phyloP scores from a whole-genome alignment of 2,329 filamentous ascomycete genomes.

The Ophiostoma angusticollis region DNA sequence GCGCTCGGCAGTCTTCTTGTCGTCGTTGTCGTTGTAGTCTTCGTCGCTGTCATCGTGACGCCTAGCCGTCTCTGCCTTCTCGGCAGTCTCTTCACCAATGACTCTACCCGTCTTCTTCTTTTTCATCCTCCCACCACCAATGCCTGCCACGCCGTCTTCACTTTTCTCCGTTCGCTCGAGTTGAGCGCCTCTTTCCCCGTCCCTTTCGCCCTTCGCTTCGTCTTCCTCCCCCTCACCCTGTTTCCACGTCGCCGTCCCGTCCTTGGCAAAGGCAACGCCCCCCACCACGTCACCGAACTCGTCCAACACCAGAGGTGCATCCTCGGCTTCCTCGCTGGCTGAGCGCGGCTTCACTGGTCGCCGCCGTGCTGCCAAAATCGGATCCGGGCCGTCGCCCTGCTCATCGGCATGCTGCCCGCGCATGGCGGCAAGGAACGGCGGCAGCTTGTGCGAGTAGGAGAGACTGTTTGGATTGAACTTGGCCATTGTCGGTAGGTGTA shows the following conservation, averaged over 20 bases:
- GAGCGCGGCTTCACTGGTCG: constrained; percentile 41
- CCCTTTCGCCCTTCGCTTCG: constrained; percentile 14
- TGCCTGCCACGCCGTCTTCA: constrained; percentile 25
- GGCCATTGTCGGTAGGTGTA: constrained; percentile 14
- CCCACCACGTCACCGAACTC: constrained; percentile 53
- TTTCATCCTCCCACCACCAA: constrained; percentile 32
- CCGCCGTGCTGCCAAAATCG: constrained; percentile 35
- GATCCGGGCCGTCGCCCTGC: constrained; percentile 37
- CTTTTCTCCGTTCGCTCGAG: background rate
- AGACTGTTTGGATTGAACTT: constrained; percentile 62
- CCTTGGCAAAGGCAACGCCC: constrained; percentile 23
- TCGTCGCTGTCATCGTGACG: constrained; percentile 18
- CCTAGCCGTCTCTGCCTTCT: too few relatives aligned
- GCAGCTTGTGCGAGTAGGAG: constrained; percentile 46
- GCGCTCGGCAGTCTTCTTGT: too few relatives aligned
- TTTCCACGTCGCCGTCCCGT: constrained; percentile 28
- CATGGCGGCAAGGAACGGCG: constrained; percentile 47
- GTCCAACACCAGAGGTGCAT: constrained; percentile 62
- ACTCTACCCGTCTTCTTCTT: constrained; percentile 45
- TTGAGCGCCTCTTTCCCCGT: background rate
- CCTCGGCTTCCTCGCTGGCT: constrained; percentile 59
- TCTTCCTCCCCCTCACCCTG: constrained; percentile 16
- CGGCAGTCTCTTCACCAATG: too few relatives aligned
- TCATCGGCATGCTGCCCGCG: constrained; percentile 36
- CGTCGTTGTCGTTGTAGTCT: constrained; percentile 19